These are phyloP conservation scores for Ormosia emarginata DNA, from an alignment of 306 rosid species.

Conservation along the genomic window DNA sequence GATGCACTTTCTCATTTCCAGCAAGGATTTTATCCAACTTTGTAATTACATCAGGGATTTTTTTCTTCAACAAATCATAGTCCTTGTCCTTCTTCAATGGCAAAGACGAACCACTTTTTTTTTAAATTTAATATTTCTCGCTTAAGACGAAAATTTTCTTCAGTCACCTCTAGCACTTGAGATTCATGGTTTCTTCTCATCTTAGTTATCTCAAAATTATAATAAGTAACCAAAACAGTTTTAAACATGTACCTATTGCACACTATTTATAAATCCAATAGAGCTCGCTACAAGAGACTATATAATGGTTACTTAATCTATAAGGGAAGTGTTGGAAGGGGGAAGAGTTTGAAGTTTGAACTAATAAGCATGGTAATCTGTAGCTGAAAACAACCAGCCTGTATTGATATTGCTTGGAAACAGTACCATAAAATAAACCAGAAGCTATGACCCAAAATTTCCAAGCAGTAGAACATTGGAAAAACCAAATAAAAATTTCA, in stretches of 20 bases:
- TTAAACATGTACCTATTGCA: slow-evolving; percentile 19
- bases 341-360: background rate
- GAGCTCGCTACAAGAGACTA: background rate
- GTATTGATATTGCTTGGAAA: background rate
- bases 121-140: slow-evolving; percentile 46
- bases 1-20: slow-evolving; percentile 47
- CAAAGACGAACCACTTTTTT: slow-evolving; percentile 48
- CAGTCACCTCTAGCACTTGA: slow-evolving; percentile 60
- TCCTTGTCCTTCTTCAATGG: slow-evolving; percentile 72
- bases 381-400: background rate
- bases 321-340: background rate
- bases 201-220: slow-evolving; percentile 52
- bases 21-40: slow-evolving; percentile 67
- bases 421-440: background rate
- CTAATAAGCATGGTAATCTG: too few species aligned
- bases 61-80: slow-evolving; percentile 63
- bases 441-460: background rate
- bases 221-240: slow-evolving; percentile 49
- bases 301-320: background rate
- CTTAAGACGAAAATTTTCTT: slow-evolving; percentile 54
- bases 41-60: slow-evolving; percentile 51
- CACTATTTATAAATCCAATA: too few species aligned
- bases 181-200: slow-evolving; percentile 86
- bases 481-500: background rate
- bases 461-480: background rate